Evolutionary conservation across 441 rosid genomes (phyloP).

Genomic region (Codiaeum variegatum): DNA sequence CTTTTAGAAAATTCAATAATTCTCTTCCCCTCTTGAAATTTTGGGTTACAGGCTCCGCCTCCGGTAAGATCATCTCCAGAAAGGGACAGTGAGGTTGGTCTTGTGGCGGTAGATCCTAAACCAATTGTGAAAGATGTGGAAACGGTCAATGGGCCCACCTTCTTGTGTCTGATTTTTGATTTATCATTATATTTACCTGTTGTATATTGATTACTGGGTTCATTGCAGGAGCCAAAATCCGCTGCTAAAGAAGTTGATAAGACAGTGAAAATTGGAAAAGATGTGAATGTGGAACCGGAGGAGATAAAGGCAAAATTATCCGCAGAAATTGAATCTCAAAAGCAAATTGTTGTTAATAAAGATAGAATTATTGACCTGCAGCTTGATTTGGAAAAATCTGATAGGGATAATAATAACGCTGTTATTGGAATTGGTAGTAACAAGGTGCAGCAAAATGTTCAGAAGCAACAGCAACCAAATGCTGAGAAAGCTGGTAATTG

Average conservation of each 20-base stretch:
- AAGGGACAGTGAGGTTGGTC: conserved; percentile 60
- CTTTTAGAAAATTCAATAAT: not conserved
- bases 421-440: conserved; percentile 31
- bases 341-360: conserved; percentile 30
- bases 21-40: conserved; percentile 4
- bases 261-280: conserved; percentile 33
- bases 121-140: conserved; percentile 46
- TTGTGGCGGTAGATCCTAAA: conserved; percentile 64
- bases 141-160: conserved; percentile 59
- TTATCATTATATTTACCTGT: conserved; percentile 13
- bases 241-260: conserved; percentile 41
- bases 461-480: conserved; percentile 39
- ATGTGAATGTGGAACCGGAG: conserved; percentile 34
- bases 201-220: conserved; percentile 18
- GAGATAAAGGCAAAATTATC: conserved; percentile 42
- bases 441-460: conserved; percentile 41
- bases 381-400: conserved; percentile 76
- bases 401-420: conserved; percentile 35
- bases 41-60: conserved; percentile 69
- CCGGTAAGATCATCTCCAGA: conserved; percentile 81
- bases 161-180: conserved; percentile 3
- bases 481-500: conserved; percentile 58
- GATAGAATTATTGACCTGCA: conserved; percentile 66
- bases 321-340: conserved; percentile 41
- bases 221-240: conserved; percentile 55